A percentile compares a stretch with the other conserved stretches of the same genome.
These are phyloP conservation scores for Solanum boliviense DNA, from an alignment of 257 asterid species.

Conservation along the genomic window DNA sequence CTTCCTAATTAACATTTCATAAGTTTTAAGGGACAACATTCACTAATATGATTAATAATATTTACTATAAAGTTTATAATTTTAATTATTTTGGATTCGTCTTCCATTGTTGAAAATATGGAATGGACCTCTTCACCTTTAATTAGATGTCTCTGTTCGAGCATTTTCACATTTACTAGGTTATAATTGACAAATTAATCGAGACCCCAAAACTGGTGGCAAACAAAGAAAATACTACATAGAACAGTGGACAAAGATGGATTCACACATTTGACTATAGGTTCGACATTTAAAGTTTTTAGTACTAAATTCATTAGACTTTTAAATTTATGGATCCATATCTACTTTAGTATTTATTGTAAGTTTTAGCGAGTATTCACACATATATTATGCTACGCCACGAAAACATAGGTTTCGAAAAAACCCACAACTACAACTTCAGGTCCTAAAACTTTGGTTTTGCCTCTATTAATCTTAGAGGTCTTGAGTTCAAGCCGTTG, in stretches of 20 bases:
- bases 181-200: too few species aligned
- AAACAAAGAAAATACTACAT: not conserved
- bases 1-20: not conserved
- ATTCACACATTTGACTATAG: not conserved
- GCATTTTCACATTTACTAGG: too few species aligned
- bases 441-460: not conserved
- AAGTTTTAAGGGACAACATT: not conserved
- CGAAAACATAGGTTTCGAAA: too few species aligned
- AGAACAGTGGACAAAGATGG: not conserved
- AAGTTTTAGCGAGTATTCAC: not conserved
- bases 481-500: too few species aligned
- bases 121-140: not conserved
- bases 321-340: not conserved
- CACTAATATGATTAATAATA: not conserved
- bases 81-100: not conserved
- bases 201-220: not conserved
- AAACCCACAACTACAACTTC: not conserved
- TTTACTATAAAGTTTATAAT: not conserved
- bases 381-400: not conserved
- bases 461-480: not conserved
- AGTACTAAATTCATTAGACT: accelerated
- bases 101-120: not conserved
- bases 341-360: too few species aligned
- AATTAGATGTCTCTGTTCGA: not conserved
- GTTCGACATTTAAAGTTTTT: not conserved